Conservation (phyloP, 2,329 filamentous ascomycete species). For the Raffaelea arxii region DNA sequence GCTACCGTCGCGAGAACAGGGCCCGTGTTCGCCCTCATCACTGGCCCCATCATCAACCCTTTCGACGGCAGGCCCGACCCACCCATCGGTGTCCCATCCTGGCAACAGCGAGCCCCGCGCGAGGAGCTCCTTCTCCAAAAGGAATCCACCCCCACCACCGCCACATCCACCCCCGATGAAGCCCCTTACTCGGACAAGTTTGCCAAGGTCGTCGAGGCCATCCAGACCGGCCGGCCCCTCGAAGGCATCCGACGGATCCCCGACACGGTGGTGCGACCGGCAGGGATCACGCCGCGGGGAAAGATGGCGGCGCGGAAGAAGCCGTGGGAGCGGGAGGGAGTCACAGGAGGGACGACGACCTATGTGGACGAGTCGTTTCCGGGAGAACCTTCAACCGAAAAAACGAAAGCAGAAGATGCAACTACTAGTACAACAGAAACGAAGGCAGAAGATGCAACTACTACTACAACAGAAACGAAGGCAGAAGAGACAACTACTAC, state of each 20-base stretch:
- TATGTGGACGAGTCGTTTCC: background rate
- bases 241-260: slow-evolving; percentile 85
- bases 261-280: slow-evolving; percentile 62
- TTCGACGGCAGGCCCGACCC: slow-evolving; percentile 10
- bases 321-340: slow-evolving; percentile 67
- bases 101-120: slow-evolving; percentile 41
- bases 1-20: too few species aligned
- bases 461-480: too few species aligned
- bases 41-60: slow-evolving; percentile 6
- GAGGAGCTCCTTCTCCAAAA: slow-evolving; percentile 35
- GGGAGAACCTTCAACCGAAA: background rate
- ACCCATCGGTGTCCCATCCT: slow-evolving; percentile 17
- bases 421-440: background rate
- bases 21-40: slow-evolving; percentile 5
- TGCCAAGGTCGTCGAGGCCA: slow-evolving; percentile 74
- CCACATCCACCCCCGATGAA: slow-evolving; percentile 17
- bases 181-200: slow-evolving; percentile 75
- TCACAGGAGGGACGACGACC: too few species aligned
- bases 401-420: background rate
- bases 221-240: slow-evolving; percentile 72
- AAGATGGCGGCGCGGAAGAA: slow-evolving; percentile 39
- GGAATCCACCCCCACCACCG: slow-evolving; percentile 14
- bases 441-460: too few species aligned
- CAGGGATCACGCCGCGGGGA: slow-evolving; percentile 42
- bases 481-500: background rate